These are phyloP conservation scores for Podochytrium sp. DNA, from an alignment of 192 early-diverging fungal species.

Conservation along the genomic window DNA sequence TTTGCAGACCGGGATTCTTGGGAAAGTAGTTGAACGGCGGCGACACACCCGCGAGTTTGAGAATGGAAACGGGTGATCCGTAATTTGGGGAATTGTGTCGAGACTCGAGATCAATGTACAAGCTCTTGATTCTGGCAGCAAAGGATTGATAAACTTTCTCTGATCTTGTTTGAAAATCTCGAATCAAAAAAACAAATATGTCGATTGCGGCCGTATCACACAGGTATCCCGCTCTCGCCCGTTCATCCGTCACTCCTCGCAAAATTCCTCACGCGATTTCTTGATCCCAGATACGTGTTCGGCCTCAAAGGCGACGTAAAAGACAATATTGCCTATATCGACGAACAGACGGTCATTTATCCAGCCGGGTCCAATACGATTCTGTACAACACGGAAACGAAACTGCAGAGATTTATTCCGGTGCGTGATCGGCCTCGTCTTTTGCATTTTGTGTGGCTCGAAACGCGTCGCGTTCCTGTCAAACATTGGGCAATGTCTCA, in stretches of 20 bases:
- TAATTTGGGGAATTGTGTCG: no score
- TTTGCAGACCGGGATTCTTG: no score
- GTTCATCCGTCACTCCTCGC: not conserved
- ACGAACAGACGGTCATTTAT: conserved; percentile 64
- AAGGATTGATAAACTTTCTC: no score
- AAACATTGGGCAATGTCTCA: no score
- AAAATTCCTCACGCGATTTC: not conserved
- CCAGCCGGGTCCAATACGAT: conserved; percentile 62
- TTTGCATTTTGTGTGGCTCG: not conserved
- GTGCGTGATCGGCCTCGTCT: not conserved
- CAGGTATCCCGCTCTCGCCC: conserved; percentile 33
- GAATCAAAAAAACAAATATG: no score
- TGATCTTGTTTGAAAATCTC: no score
- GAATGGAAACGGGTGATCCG: no score
- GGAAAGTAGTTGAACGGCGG: no score
- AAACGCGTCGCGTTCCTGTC: not conserved
- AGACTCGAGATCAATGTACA: no score
- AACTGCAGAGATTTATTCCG: conserved; percentile 60
- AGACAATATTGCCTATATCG: conserved; percentile 51
- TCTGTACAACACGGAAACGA: conserved; percentile 60
- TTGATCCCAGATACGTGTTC: conserved; percentile 54
- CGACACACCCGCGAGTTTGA: no score
- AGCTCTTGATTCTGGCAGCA: no score
- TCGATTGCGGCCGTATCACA: conserved; percentile 64
- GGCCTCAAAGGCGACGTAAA: conserved; percentile 57